Evolutionary conservation across 139 green algal species (phyloP).

Genomic region (Tetraselmis chui): DNA sequence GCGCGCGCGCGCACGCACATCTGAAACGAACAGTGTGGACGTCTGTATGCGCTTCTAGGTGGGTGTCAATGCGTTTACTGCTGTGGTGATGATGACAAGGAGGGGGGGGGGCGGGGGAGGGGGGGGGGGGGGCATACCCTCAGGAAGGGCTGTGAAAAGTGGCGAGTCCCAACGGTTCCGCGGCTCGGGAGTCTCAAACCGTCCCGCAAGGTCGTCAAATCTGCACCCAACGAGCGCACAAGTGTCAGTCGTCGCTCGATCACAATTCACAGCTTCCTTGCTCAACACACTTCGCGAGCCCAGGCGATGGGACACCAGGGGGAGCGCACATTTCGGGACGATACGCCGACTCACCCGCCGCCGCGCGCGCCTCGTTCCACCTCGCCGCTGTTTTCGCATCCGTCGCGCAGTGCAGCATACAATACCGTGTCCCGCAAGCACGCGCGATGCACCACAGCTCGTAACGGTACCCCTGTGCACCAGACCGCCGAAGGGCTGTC

Average conservation of each 20-base stretch:
- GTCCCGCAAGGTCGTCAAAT: conserved; percentile 71
- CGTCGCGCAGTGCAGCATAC: conserved; percentile 78
- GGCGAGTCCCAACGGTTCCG: conserved; percentile 86
- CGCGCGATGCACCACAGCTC: conserved; percentile 90
- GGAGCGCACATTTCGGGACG: conserved; percentile 14
- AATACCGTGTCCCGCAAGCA: conserved; percentile 70
- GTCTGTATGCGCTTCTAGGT: too few relatives aligned
- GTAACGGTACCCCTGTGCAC: conserved; percentile 68
- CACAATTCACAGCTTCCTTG: too few relatives aligned
- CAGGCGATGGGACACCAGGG: too few relatives aligned
- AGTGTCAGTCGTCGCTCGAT: too few relatives aligned
- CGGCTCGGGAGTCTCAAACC: conserved; percentile 81
- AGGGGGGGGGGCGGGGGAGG: not conserved
- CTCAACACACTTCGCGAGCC: too few relatives aligned
- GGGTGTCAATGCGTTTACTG: too few relatives aligned
- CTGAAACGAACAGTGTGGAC: too few relatives aligned
- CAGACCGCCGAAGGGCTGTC: too few relatives aligned
- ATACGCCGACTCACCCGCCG: conserved; percentile 21
- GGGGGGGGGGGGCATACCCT: not conserved
- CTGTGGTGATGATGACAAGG: too few relatives aligned
- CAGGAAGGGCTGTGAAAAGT: conserved; percentile 19
- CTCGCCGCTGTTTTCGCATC: conserved; percentile 30
- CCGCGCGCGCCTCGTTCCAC: conserved; percentile 55
- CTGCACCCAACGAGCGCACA: too few relatives aligned
- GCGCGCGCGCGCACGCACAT: too few relatives aligned